Percentiles rank a stretch among this genome's conserved stretches.
phyloP scores from a whole-genome alignment of 148 eudicot genomes.

The Camellia lanceoleosa region DNA sequence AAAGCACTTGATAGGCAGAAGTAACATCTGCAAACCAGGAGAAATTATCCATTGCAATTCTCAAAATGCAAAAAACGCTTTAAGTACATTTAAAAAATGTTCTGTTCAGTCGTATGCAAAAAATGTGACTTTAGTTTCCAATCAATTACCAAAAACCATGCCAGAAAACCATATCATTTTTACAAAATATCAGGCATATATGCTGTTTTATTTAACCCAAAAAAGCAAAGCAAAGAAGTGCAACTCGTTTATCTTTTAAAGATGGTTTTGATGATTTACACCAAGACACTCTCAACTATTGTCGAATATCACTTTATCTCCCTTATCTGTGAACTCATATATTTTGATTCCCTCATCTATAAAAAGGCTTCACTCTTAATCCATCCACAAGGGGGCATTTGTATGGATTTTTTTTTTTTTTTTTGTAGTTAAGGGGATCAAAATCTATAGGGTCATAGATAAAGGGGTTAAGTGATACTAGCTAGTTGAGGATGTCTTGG shows the following conservation, averaged over 20 bases:
- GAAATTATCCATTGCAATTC: not conserved
- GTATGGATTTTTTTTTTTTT: too few relatives aligned
- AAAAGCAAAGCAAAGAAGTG: not conserved
- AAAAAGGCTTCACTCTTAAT: too few relatives aligned
- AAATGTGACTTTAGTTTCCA: not conserved
- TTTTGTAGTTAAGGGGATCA: too few relatives aligned
- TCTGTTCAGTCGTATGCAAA: not conserved
- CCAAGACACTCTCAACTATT: too few relatives aligned
- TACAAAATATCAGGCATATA: not conserved
- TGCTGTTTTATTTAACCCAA: not conserved
- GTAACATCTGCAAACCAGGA: not conserved
- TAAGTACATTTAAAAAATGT: not conserved
- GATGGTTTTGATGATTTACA: not conserved
- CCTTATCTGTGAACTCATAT: too few relatives aligned
- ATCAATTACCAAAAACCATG: not conserved
- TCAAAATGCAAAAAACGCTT: not conserved
- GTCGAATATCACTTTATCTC: too few relatives aligned
- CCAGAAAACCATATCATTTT: not conserved
- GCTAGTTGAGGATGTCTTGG: too few relatives aligned
- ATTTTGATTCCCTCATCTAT: too few relatives aligned
- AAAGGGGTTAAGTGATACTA: too few relatives aligned
- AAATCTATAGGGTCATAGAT: too few relatives aligned
- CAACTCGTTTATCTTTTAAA: not conserved
- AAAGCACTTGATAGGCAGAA: constrained; percentile 3
- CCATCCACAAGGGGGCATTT: too few relatives aligned